These are phyloP conservation scores for Zanthoxylum bungeanum DNA, from an alignment of 345 rosid species.

Conservation along the genomic window DNA sequence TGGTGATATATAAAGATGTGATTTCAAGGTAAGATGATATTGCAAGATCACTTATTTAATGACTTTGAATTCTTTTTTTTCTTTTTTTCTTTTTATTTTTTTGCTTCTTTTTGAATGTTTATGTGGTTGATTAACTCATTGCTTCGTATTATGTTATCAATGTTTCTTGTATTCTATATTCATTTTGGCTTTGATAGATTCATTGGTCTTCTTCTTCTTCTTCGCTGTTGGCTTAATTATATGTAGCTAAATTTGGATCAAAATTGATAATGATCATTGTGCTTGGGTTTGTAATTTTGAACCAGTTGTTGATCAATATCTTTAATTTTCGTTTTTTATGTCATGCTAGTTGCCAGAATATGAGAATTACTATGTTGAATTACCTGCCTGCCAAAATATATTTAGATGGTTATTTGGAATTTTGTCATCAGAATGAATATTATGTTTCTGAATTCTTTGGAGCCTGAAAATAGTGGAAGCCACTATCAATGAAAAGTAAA, in stretches of 20 bases:
- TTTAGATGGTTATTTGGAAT: background rate
- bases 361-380: background rate
- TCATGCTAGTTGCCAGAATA: background rate
- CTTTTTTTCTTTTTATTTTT: too few relatives aligned
- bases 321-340: background rate
- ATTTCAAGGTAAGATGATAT: conserved; percentile 22
- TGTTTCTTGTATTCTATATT: background rate
- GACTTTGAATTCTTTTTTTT: conserved; percentile 7
- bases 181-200: too few relatives aligned
- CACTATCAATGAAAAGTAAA: background rate
- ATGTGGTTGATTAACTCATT: background rate
- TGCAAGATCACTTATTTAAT: conserved; percentile 14
- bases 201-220: background rate
- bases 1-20: background rate
- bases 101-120: background rate
- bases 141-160: background rate
- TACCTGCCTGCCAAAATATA: background rate
- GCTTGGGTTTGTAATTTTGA: background rate
- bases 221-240: background rate
- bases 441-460: background rate
- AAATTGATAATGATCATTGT: background rate
- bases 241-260: background rate
- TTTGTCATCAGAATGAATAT: background rate
- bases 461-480: background rate
- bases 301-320: background rate